These are phyloP conservation scores for Daphne laureola DNA, from an alignment of 441 rosid genomes.

Conservation along the genomic window DNA sequence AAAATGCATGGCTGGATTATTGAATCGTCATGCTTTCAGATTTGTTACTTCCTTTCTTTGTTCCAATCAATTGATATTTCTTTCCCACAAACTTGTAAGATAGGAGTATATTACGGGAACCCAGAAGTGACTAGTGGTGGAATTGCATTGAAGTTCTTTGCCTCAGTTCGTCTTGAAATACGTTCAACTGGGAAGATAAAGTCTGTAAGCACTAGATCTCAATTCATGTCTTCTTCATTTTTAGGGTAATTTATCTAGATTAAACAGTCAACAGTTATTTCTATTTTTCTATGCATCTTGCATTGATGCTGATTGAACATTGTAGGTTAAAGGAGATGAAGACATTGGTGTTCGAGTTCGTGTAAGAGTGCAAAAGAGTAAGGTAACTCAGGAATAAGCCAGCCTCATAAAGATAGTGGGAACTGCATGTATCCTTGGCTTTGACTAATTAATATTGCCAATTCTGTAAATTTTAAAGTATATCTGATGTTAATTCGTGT, in stretches of 20 bases:
- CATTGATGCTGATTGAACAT: not conserved
- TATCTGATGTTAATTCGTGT: too few species aligned
- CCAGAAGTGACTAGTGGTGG: slow-evolving; percentile 99
- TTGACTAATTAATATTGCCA: too few species aligned
- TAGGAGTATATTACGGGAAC: slow-evolving; percentile 94
- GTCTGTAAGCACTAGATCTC: slow-evolving; percentile 54
- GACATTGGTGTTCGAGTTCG: slow-evolving; percentile 90
- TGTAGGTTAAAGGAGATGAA: slow-evolving; percentile 85
- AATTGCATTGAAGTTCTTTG: slow-evolving; percentile 85
- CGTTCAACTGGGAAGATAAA: slow-evolving; percentile 93
- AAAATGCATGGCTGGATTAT: not conserved
- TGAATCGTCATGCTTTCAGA: not conserved
- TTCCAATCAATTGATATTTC: slow-evolving; percentile 17
- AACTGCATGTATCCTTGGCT: not conserved
- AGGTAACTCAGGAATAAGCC: slow-evolving; percentile 39
- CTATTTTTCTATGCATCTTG: slow-evolving; percentile 1
- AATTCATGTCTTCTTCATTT: slow-evolving; percentile 4
- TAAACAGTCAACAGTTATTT: too few species aligned
- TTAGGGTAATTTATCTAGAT: not conserved
- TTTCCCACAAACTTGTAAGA: slow-evolving; percentile 35
- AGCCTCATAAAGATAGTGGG: slow-evolving; percentile 5
- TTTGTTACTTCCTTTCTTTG: not conserved
- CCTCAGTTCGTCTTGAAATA: slow-evolving; percentile 90
- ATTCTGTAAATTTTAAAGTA: too few species aligned
- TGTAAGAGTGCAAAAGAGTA: slow-evolving; percentile 93